Conservation (phyloP, 2,329 filamentous ascomycete genomes). For the Remersonia thermophila region DNA sequence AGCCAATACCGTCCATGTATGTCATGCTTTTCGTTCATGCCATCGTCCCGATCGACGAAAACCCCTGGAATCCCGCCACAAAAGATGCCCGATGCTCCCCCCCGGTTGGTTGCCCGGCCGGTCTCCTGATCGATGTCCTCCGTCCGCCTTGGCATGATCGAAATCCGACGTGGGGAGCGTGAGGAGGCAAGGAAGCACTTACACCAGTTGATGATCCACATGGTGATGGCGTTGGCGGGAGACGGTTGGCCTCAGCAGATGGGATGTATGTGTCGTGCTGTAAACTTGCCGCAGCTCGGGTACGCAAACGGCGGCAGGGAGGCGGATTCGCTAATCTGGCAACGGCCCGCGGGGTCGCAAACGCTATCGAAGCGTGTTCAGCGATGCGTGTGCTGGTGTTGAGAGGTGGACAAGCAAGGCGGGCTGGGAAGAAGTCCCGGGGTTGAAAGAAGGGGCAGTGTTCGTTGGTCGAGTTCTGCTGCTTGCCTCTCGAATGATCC, state of each 20-base stretch:
- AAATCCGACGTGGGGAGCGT: neutral
- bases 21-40: neutral
- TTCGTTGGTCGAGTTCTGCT: too few species aligned
- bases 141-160: neutral
- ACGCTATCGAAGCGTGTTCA: too few species aligned
- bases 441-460: too few species aligned
- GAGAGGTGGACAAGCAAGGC: too few species aligned
- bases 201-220: constrained; percentile 98
- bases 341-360: too few species aligned
- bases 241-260: constrained; percentile 1
- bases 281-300: neutral
- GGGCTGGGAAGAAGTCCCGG: too few species aligned
- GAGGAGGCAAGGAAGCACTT: constrained; percentile 28
- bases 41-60: neutral
- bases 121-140: neutral
- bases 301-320: neutral
- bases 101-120: too few species aligned
- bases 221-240: constrained; percentile 29
- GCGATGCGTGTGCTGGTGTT: too few species aligned
- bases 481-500: constrained; percentile 6
- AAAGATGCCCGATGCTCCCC: too few species aligned
- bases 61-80: neutral
- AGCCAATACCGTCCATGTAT: constrained; percentile 12
- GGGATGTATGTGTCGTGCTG: neutral
- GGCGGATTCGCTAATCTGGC: neutral